A percentile compares a stretch with the other conserved stretches of the same genome.
These are phyloP conservation scores for Schwanniomyces occidentalis DNA, from an alignment of 805 yeast genomes.

Conservation along the genomic window DNA sequence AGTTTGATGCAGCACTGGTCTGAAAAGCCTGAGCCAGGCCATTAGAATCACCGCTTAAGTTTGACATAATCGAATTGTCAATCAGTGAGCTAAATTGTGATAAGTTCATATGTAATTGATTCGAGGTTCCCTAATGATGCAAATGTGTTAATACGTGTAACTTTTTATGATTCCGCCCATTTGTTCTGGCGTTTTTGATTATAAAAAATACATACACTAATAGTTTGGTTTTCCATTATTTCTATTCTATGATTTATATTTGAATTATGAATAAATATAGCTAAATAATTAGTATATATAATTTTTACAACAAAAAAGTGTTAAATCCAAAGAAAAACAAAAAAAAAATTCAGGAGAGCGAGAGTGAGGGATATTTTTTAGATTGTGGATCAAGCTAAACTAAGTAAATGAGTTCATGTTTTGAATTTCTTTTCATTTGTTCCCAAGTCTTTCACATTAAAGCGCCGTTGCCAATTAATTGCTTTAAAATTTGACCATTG, in stretches of 20 bases:
- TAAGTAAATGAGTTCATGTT: too few species aligned
- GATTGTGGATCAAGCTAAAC: too few species aligned
- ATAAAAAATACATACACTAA: slow-evolving; percentile 3
- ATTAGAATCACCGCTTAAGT: slow-evolving; percentile 2
- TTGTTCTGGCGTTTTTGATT: background rate
- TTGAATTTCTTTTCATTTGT: too few species aligned
- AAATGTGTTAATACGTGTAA: slow-evolving; percentile 2
- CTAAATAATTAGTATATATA: slow-evolving; percentile 1
- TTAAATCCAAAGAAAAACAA: background rate
- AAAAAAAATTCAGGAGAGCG: background rate
- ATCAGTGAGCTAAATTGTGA: slow-evolving; percentile 8
- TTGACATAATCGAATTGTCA: slow-evolving; percentile 5
- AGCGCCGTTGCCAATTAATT: slow-evolving; percentile 26
- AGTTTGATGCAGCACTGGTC: slow-evolving; percentile 1
- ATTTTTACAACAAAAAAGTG: slow-evolving; percentile 1
- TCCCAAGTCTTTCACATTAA: too few species aligned
- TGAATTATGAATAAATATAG: too few species aligned
- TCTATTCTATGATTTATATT: background rate
- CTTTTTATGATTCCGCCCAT: background rate
- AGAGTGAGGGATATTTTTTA: background rate
- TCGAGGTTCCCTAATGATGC: slow-evolving; percentile 1
- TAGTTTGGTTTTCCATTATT: background rate
- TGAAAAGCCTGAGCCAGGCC: slow-evolving; percentile 4
- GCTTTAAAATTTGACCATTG: slow-evolving; percentile 34
- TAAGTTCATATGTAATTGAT: slow-evolving; percentile 6